phyloP scores from a whole-genome alignment of 208 protist genomes.

The Trypanosoma grayi region DNA sequence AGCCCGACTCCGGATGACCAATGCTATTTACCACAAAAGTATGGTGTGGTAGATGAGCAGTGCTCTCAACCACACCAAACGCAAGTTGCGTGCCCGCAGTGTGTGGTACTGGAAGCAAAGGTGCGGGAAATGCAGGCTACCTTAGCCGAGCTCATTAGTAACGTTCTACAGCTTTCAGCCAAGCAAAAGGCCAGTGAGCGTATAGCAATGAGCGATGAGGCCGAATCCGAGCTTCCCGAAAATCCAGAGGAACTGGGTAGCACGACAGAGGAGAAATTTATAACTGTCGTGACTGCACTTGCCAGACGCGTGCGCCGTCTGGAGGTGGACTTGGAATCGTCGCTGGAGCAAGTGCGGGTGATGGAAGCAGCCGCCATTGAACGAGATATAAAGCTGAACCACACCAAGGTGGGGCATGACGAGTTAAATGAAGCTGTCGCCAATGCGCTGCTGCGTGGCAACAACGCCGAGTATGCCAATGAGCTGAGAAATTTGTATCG shows the following conservation, averaged over 20 bases:
- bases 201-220: not conserved
- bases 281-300: slow-evolving; percentile 14
- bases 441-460: not conserved
- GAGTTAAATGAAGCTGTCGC: slow-evolving; percentile 8
- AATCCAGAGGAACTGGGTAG: slow-evolving; percentile 5
- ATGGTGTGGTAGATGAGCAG: not conserved
- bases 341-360: slow-evolving; percentile 10
- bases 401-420: slow-evolving; percentile 1
- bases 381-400: slow-evolving; percentile 3
- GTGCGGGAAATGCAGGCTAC: not conserved
- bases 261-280: slow-evolving; percentile 9
- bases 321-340: slow-evolving; percentile 16
- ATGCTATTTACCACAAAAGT: not conserved
- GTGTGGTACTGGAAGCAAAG: slow-evolving; percentile 1
- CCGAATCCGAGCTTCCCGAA: slow-evolving; percentile 4
- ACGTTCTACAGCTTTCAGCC: slow-evolving; percentile 1
- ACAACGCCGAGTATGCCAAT: not conserved
- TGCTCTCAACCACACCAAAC: not conserved
- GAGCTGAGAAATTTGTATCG: slow-evolving; percentile 16
- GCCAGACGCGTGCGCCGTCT: slow-evolving; percentile 13
- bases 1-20: not conserved
- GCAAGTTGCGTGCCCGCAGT: not conserved
- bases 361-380: slow-evolving; percentile 21
- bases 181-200: not conserved
- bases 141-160: not conserved